Evolutionary conservation across 2,329 filamentous ascomycete species (phyloP).

Genomic region (Aspergillus puulaauensis): DNA sequence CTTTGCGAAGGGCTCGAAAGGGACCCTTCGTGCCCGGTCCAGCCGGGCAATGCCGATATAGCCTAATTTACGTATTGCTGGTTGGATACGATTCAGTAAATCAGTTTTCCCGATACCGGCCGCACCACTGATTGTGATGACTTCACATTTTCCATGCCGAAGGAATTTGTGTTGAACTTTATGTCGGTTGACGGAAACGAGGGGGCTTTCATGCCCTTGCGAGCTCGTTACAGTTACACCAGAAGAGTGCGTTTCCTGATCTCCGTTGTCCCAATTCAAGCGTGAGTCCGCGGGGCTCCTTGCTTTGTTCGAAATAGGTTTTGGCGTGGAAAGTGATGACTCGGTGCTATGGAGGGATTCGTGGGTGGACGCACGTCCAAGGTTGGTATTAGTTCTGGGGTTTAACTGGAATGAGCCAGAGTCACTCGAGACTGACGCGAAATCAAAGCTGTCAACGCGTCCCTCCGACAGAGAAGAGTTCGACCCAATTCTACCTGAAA

Average conservation of each 20-base stretch:
- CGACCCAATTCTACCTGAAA: conserved; percentile 50
- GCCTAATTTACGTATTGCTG: conserved; percentile 56
- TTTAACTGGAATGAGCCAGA: conserved; percentile 48
- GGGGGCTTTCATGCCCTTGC: conserved; percentile 32
- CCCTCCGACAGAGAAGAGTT: conserved; percentile 54
- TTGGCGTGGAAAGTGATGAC: conserved; percentile 33
- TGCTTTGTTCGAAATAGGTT: conserved; percentile 27
- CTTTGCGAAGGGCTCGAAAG: conserved; percentile 61
- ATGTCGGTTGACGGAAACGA: conserved; percentile 32
- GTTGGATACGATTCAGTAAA: conserved; percentile 58
- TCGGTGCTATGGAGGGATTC: conserved; percentile 38
- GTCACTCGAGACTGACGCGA: conserved; percentile 56
- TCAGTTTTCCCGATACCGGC: conserved; percentile 62
- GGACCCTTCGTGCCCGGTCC: conserved; percentile 58
- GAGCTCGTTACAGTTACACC: conserved; percentile 26
- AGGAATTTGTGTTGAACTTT: conserved; percentile 51
- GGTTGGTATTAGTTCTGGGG: conserved; percentile 38
- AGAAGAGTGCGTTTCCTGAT: conserved; percentile 40
- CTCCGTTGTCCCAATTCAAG: conserved; percentile 34
- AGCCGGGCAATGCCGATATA: conserved; percentile 63
- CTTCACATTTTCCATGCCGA: conserved; percentile 57
- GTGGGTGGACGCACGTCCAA: conserved; percentile 32
- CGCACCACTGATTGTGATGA: conserved; percentile 57
- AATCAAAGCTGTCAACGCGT: conserved; percentile 48
- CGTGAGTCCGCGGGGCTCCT: conserved; percentile 41